A percentile compares a stretch with the other conserved stretches of the same genome.
These are phyloP conservation scores for Mycena venus DNA, from an alignment of 768 basidiomycete genomes.

Conservation along the genomic window DNA sequence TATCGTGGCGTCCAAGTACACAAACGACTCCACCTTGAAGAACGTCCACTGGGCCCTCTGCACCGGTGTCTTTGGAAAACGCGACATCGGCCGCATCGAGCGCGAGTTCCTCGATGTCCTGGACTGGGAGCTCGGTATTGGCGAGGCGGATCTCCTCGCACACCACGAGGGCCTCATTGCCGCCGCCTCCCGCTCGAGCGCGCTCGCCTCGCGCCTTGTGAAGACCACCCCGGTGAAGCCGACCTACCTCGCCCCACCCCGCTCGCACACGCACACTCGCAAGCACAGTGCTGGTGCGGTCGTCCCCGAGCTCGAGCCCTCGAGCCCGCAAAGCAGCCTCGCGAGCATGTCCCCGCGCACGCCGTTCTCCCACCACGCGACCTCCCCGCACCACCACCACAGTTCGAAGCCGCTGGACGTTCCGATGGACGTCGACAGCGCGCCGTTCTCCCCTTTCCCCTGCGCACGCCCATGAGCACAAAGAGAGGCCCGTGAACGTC, in stretches of 20 bases:
- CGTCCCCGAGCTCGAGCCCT: slow-evolving; percentile 25
- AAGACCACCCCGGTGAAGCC: not conserved
- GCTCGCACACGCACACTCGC: not conserved
- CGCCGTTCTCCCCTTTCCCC: not conserved
- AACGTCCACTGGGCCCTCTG: slow-evolving; percentile 93
- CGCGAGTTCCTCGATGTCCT: slow-evolving; percentile 86
- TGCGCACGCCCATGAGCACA: too few relatives aligned
- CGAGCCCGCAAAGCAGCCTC: not conserved
- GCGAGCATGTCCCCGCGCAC: slow-evolving; percentile 23
- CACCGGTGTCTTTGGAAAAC: slow-evolving; percentile 85
- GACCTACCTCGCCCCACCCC: not conserved
- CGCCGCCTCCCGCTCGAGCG: not conserved
- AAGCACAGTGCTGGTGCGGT: not conserved
- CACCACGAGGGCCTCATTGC: slow-evolving; percentile 54
- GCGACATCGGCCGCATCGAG: slow-evolving; percentile 85
- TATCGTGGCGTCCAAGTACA: slow-evolving; percentile 90
- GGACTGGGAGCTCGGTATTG: slow-evolving; percentile 78
- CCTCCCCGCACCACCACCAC: not conserved
- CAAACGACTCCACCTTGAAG: slow-evolving; percentile 92
- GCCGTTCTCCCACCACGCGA: not conserved
- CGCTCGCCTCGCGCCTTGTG: not conserved
- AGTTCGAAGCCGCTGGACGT: not conserved
- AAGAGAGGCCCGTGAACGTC: too few relatives aligned
- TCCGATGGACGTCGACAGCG: slow-evolving; percentile 20
- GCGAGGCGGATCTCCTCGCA: slow-evolving; percentile 73